Conservation (phyloP, 768 basidiomycete species). For the Agaricus sinodeliciosus region DNA sequence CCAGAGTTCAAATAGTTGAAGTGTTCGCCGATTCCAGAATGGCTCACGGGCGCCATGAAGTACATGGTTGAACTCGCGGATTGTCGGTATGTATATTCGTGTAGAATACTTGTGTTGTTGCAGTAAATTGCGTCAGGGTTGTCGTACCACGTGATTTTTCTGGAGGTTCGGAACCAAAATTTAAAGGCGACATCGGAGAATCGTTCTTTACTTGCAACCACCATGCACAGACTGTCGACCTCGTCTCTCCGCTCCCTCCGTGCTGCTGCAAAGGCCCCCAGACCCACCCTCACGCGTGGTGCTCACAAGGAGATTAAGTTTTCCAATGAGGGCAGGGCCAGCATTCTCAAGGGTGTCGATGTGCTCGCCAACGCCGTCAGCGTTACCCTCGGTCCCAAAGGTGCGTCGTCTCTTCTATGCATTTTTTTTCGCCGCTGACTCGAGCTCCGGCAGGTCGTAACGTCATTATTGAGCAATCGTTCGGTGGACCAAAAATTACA, state of each 20-base stretch:
- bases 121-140: conserved; percentile 5
- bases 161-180: neutral
- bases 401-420: conserved; percentile 27
- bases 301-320: conserved; percentile 97
- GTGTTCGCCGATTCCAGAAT: no score
- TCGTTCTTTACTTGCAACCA: conserved; percentile 11
- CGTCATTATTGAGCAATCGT: conserved; percentile 96
- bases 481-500: conserved; percentile 90
- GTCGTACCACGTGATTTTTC: conserved; percentile 13
- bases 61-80: no score
- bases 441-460: conserved; percentile 63
- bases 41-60: no score
- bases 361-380: conserved; percentile 94
- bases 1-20: neutral
- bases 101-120: no score
- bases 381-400: conserved; percentile 96
- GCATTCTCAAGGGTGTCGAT: conserved; percentile 94
- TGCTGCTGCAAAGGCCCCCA: conserved; percentile 50
- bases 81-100: no score
- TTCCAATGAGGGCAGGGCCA: conserved; percentile 89
- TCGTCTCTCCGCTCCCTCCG: conserved; percentile 64
- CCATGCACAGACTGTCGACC: conserved; percentile 70
- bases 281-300: conserved; percentile 53
- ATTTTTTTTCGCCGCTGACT: neutral
- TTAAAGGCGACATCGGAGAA: neutral